Conservation (phyloP, 345 rosid species). For the Eucalyptus erythrocorys region DNA sequence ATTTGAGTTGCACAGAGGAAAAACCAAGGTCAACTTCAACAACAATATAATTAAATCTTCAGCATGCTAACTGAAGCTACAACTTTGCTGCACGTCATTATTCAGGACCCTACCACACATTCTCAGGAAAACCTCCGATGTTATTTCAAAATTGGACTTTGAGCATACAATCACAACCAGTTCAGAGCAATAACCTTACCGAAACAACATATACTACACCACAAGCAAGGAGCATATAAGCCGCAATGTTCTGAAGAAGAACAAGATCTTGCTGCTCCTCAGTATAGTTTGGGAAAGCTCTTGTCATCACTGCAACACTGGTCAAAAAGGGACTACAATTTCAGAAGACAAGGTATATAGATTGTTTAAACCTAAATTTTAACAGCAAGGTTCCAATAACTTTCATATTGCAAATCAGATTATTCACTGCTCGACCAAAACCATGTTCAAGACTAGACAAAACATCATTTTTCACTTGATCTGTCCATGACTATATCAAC, state of each 20-base stretch:
- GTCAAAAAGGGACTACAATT: not conserved
- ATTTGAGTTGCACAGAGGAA: not conserved
- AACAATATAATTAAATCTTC: not conserved
- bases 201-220: slow-evolving; percentile 64
- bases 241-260: slow-evolving; percentile 71
- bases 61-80: not conserved
- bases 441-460: not conserved
- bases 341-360: not conserved
- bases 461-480: not conserved
- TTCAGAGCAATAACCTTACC: slow-evolving; percentile 26
- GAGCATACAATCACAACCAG: not conserved
- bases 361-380: not conserved
- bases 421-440: not conserved
- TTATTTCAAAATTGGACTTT: not conserved
- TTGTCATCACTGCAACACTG: slow-evolving; percentile 97
- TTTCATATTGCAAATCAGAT: not conserved
- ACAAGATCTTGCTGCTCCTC: slow-evolving; percentile 30
- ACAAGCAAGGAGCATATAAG: slow-evolving; percentile 87
- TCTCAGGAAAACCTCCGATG: not conserved
- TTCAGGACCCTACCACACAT: not conserved
- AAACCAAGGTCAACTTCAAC: not conserved
- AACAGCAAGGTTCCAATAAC: not conserved
- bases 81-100: not conserved
- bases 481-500: not conserved
- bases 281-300: slow-evolving; percentile 74